A percentile compares a stretch with the other conserved stretches of the same genome.
Evolutionary conservation across 129 eudicot species (phyloP).

Genomic region (Lactuca sativa): DNA sequence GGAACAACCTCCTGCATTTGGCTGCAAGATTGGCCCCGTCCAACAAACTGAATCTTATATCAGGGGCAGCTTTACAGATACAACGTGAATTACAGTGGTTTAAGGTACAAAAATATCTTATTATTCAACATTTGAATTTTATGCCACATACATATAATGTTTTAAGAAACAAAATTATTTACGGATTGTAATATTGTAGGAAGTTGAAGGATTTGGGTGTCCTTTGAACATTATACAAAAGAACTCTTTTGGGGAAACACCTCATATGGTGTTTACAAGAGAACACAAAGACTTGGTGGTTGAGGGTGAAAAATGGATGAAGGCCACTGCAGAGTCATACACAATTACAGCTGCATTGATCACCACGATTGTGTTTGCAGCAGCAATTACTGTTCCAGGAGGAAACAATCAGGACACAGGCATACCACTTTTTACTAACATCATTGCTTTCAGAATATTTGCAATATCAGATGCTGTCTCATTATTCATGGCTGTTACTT

Average conservation of each 20-base stretch:
- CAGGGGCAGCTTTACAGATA: too few species aligned
- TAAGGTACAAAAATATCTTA: too few species aligned
- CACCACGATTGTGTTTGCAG: constrained; percentile 24
- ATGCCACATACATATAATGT: too few species aligned
- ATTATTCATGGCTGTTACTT: constrained; percentile 2
- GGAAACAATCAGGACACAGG: constrained; percentile 15
- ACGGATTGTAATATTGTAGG: too few species aligned
- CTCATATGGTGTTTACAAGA: constrained; percentile 15
- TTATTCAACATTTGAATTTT: too few species aligned
- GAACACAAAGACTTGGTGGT: constrained; percentile 13
- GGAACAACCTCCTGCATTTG: too few species aligned
- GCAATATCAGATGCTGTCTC: constrained; percentile 18
- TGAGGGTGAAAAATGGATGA: constrained; percentile 34
- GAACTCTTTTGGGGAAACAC: constrained; percentile 4
- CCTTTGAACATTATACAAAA: too few species aligned
- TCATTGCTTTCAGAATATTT: neutral
- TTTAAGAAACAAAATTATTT: too few species aligned
- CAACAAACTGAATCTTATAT: too few species aligned
- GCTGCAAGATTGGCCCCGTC: too few species aligned
- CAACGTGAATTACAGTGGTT: too few species aligned
- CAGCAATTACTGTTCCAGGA: constrained; percentile 33
- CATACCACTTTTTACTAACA: neutral
- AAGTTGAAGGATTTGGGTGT: too few species aligned
- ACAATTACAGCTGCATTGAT: constrained; percentile 24
- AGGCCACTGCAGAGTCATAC: constrained; percentile 20